phyloP scores from a whole-genome alignment of 345 rosid genomes.

The Punica granatum region DNA sequence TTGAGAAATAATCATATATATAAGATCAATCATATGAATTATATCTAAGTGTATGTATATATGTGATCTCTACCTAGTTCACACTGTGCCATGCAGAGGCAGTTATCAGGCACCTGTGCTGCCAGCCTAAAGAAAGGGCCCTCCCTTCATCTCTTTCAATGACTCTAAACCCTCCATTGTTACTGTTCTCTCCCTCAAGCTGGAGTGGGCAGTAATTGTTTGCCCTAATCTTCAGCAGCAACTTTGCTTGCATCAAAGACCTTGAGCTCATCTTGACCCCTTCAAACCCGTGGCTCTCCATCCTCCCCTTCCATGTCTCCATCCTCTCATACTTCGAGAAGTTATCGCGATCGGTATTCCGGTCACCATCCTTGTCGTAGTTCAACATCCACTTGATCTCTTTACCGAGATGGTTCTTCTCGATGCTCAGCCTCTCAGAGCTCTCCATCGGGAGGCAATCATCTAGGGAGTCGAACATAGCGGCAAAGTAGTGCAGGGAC shows the following conservation, averaged over 20 bases:
- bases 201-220: constrained; percentile 38
- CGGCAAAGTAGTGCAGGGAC: constrained; percentile 52
- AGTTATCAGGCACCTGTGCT: constrained; percentile 46
- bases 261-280: constrained; percentile 47
- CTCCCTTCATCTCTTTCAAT: constrained; percentile 48
- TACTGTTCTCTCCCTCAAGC: constrained; percentile 32
- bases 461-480: constrained; percentile 66
- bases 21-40: too few relatives aligned
- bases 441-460: constrained; percentile 55
- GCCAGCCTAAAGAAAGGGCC: constrained; percentile 55
- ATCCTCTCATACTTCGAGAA: constrained; percentile 33
- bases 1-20: too few relatives aligned
- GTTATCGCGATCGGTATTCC: background rate
- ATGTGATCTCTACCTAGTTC: too few relatives aligned
- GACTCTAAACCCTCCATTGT: constrained; percentile 36
- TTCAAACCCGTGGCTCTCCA: constrained; percentile 52
- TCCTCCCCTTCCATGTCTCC: constrained; percentile 56
- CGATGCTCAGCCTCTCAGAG: constrained; percentile 40
- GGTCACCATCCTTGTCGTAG: constrained; percentile 15
- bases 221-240: constrained; percentile 45
- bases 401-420: constrained; percentile 56
- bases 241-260: constrained; percentile 57
- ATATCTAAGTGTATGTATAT: too few relatives aligned
- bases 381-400: constrained; percentile 49
- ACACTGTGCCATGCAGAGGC: constrained; percentile 63